Evolutionary conservation across 116 monocot species (phyloP), one percentile per base, ranked within the genome.

Genomic region (Phalaenopsis hybrid): DNA sequence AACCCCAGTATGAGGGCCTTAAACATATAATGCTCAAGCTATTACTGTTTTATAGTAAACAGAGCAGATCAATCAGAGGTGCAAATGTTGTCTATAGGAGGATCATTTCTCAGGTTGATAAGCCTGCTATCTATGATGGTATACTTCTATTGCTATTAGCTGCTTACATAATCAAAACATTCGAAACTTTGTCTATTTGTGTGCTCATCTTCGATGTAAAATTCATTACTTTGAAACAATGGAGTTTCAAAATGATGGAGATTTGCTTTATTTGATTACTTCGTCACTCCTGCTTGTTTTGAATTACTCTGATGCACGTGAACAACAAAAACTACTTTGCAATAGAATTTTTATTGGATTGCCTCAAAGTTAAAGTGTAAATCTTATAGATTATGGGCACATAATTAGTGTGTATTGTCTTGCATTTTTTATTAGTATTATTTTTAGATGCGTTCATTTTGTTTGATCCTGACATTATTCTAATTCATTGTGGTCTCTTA

Each of bases 51-150:
- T 99, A 99, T 81, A 95, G 95, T 76, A 93, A 99, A 50, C 93
- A 99, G 78, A 99, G 98, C 89, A 95, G 87, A 80, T 90, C 86
- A 41, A 93, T 99, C 49, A 89, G 95, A 88, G 95, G 95, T 52
- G 95, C 98, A 89, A 99, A 93, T 93, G 95, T 89, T 37, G 83
- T 99, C 37, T 99, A 92, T 84, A 77, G 78, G 45, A 86, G 95
- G 65, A 89, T 99, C 82, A 83, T 81, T 79, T 89, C 86, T 61
- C 98, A 95, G 84, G 89, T 95, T 77, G 95, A 95, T 80, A 86
- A 83, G 78, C 89, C 98, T 77, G 87, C 88, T 82, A 98, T 95
- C 70, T 98, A 93, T 88, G 91, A 93, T 85, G 98, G 98, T 97
- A 73, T 67, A 77, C 48, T 57, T 72, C 80, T 86, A 67, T 83